phyloP scores from a whole-genome alignment of 495 filamentous ascomycete genomes.

The Aspergillus baeticus region DNA sequence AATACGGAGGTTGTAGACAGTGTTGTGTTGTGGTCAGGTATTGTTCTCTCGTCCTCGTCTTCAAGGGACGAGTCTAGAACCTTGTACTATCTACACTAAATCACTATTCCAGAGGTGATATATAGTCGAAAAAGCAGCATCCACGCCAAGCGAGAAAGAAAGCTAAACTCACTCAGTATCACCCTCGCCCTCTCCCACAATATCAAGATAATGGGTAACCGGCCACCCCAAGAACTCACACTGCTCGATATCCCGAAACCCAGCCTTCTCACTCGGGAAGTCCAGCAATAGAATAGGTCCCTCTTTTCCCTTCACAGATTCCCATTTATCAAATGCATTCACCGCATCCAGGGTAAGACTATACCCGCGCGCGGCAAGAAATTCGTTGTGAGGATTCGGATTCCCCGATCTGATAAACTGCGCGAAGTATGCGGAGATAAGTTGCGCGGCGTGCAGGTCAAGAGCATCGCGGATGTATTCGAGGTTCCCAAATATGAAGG shows the following conservation, averaged over 20 bases:
- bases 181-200: no score
- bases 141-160: no score
- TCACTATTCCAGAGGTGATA: no score
- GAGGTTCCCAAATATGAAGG: slow-evolving; percentile 29
- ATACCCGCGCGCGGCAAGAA: slow-evolving; percentile 34
- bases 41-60: no score
- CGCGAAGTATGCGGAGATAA: slow-evolving; percentile 31
- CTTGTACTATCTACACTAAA: no score
- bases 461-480: slow-evolving; percentile 22
- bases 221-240: slow-evolving; percentile 37
- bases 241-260: slow-evolving; percentile 35
- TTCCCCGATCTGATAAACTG: slow-evolving; percentile 27
- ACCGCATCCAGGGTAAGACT: slow-evolving; percentile 22
- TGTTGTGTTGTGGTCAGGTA: no score
- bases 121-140: no score
- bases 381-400: slow-evolving; percentile 29
- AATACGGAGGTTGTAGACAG: no score
- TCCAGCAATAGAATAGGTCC: slow-evolving; percentile 35
- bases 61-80: no score
- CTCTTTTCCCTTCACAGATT: slow-evolving; percentile 8
- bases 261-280: slow-evolving; percentile 22
- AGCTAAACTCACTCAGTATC: no score
- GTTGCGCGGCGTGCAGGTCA: slow-evolving; percentile 25
- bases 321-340: slow-evolving; percentile 11
- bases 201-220: slow-evolving; percentile 24